Evolutionary conservation across 345 rosid genomes (phyloP), one percentile per base, ranked within the genome.

Genomic region (Arabis alpina): DNA sequence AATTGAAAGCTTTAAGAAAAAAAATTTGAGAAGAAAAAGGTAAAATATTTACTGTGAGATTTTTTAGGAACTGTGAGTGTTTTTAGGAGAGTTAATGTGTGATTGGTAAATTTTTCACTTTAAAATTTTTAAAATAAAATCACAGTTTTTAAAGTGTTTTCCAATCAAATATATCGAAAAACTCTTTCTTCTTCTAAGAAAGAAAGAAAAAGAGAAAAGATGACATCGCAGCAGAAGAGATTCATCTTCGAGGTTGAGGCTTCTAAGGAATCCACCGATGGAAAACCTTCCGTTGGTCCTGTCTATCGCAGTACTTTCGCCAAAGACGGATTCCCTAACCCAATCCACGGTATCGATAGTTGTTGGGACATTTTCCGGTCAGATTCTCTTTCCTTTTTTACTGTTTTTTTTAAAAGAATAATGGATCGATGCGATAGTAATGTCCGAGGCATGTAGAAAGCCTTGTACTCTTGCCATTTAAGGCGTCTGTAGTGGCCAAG

Each of bases 351-450:
- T 13, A 44, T 91, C 84, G 86, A 91, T 3, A 82, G 90, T 70
- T 94, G 96, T 83, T 94, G 99, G 99, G 97, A 91, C 61, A 74
- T 91, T 80, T 94, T 94, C 77, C 87, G 97, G 99, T 93, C n/a
- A 48, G 81, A 15, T 45, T 36, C 10, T 36, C 10, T 58, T 47
- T 47, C 55, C 16, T 3, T 5, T 24, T 19, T 61, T 37, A 61
- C 3, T 32, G 64, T 62, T 63, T 68, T 56, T 27, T 57, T 73
- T 54, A 43, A 1, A 41, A 14, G 68, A 36, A 64, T 37, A 76
- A 23, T 55, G 13, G 2, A 8, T 61, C 10, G 23, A 27, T 30
- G 6, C 7, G 13, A 49, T 50, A 7, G 8, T 19, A 15, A 19
- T 15, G 15, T 6, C 9, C 19, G 7, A 8, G 40, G 40, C 40